These are phyloP conservation scores for Malassezia furfur DNA, from an alignment of 1,284 basidiomycete genomes.

Conservation along the genomic window DNA sequence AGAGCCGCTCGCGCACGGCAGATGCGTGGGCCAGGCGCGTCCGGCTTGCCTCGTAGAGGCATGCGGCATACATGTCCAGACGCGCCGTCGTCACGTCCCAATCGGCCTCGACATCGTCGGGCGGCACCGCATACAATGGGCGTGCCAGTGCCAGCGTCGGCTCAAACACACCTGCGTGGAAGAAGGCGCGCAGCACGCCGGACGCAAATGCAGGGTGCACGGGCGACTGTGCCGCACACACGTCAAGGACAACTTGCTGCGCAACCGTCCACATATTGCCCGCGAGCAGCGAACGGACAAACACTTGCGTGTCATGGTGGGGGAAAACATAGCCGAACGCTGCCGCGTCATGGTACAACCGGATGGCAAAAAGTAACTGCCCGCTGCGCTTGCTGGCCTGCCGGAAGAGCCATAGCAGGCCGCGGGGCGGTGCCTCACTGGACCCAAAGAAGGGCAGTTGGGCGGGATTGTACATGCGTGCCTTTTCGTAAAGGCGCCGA, in stretches of 20 bases:
- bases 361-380: conserved; percentile 8
- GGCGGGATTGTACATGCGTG: background rate
- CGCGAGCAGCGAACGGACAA: conserved; percentile 4
- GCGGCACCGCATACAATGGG: background rate
- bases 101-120: background rate
- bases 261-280: conserved; percentile 3
- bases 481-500: conserved; percentile 4
- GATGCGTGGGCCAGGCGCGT: background rate
- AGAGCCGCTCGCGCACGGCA: background rate
- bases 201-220: background rate
- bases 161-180: conserved; percentile 3
- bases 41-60: conserved; percentile 7
- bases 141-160: background rate
- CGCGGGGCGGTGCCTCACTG: background rate
- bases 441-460: background rate
- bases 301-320: background rate
- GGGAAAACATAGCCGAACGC: conserved; percentile 1
- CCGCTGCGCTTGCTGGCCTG: background rate
- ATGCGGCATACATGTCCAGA: conserved; percentile 7
- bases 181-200: background rate
- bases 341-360: conserved; percentile 12
- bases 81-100: background rate
- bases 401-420: conserved; percentile 4
- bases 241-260: conserved; percentile 8
- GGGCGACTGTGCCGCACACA: background rate